Evolutionary conservation across 257 asterid species (phyloP), one percentile per base, ranked within the genome.

Genomic region (Cruciata laevipes): DNA sequence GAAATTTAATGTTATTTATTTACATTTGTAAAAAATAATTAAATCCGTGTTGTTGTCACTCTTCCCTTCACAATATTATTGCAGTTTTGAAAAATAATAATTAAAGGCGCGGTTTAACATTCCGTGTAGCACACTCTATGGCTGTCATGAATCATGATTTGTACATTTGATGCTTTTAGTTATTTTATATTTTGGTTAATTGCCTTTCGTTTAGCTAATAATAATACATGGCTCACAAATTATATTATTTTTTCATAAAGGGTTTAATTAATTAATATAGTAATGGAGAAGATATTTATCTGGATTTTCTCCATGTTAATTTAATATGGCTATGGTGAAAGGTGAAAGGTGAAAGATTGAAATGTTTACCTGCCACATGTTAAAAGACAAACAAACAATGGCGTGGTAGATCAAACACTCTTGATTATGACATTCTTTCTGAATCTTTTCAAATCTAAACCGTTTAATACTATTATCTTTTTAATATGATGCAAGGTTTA

Each of bases 71-170:
- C 40, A 64, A 12, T 63, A 8, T 20, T 53, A 20, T 17, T 52
- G 20, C n/a, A n/a, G n/a, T n/a, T 18, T n/a, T 23, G 3, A 23
- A 9, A 0, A 18, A 32, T 3, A 38, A 10, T 38, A 38, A 38
- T 38, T 38, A 1, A 38, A 38, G 13, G 47, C 4, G 4, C 4
- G 6, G 23, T 23, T 40, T 27, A 21, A 40, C 37, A 40, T 40
- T 64, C n/a, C 68, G 68, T 64, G 40, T 12, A 9, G 31, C 52
- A 64, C 56, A 40, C 68, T 21, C 57, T 24, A 23, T 24, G 27
- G 44, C 24, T 38, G 35, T 12, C 57, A 40, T 13, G 20, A 5
- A 21, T 12, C 57, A 40, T 13, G 20, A 5, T 42, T 24, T 21
- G 17, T 21, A n/a, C n/a, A 11, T 64, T 40, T 49, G 21, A 55